These are phyloP conservation scores for Paspalum vaginatum DNA, from an alignment of 176 grass and related monocot species.

Conservation along the genomic window DNA sequence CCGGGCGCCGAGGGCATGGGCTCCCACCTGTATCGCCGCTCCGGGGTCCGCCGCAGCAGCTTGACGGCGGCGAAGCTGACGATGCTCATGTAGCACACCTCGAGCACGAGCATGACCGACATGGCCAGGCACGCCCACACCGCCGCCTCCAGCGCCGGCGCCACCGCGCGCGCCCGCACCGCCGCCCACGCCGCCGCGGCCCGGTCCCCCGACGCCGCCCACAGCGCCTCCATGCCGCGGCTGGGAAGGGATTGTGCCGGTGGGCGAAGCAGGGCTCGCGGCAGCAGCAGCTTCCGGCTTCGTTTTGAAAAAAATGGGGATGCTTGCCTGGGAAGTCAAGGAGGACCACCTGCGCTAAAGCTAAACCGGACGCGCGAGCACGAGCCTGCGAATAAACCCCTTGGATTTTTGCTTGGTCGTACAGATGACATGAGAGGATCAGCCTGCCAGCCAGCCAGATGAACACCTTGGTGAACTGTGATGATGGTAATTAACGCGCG, in stretches of 20 bases:
- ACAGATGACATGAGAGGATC: neutral
- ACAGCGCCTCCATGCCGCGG: slow-evolving; percentile 9
- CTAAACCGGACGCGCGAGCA: neutral
- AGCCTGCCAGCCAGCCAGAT: too few relatives aligned
- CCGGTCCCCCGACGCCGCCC: slow-evolving; percentile 7
- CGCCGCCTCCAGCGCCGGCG: slow-evolving; percentile 48
- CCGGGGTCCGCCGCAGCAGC: slow-evolving; percentile 55
- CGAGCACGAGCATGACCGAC: slow-evolving; percentile 77
- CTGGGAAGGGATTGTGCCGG: neutral
- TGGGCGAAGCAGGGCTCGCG: neutral
- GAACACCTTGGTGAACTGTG: neutral
- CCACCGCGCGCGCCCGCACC: slow-evolving; percentile 51
- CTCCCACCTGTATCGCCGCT: slow-evolving; percentile 75
- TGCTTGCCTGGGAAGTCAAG: slow-evolving; percentile 5
- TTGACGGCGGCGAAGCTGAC: slow-evolving; percentile 52
- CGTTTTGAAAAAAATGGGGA: neutral
- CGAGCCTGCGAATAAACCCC: neutral
- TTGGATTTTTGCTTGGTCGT: neutral
- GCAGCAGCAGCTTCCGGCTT: neutral
- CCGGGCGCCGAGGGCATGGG: slow-evolving; percentile 35
- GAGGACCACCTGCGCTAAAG: too few relatives aligned
- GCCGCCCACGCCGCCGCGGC: slow-evolving; percentile 30
- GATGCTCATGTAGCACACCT: slow-evolving; percentile 70
- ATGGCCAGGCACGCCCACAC: slow-evolving; percentile 63
- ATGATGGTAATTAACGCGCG: too few relatives aligned